Base-by-base conservation (phyloP, 1,284 basidiomycete genomes). In the Ceratobasidium sp. region DNA sequence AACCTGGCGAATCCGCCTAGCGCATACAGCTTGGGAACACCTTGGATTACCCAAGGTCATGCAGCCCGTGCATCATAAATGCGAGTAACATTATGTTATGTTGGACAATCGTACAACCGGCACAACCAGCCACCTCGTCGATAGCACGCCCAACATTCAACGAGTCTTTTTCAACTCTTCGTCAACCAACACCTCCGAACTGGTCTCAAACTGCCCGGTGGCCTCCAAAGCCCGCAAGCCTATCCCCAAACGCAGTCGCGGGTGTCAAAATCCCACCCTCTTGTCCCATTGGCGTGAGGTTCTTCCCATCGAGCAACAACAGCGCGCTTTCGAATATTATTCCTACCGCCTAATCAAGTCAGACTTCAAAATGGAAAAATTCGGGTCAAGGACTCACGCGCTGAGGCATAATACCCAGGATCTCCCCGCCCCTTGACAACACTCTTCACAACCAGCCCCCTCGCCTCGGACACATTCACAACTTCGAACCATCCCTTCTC, bases 181-280 rank as follows among this genome's bases (percentile, higher is more conserved):
- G 16, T 46, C 30, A 23, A 16, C 35, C 20, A 54, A 14, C 10
- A 64, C 10, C 23, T 44, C 67, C 88, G 87, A 80, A 93, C 89
- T 71, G 87, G 60, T 83, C 60, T 64, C 60, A 67, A 93, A 88
- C 46, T 85, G 83, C 1, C 88, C 90, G 16, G 87, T 89, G 33
- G 86, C 86, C 80, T 87, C 85, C 77, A 97, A 83, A 23, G 94
- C 87, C 80, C 18, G 94, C 85, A 69, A 96, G 82, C 2, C 89
- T 89, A 78, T 92, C 89, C 14, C 95, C 95, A 74, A 96, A 88
- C 0, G 93, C 93, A 1, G 89, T 90, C 81, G 91, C 89, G 0
- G 94, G 91, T 0, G 95, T 97, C 69, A 96, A 86, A n/a, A 96
- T 85, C 10, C 96, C 95, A 18, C 95, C 95, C 76, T 86, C 81